phyloP scores from a whole-genome alignment of 2,329 filamentous ascomycete genomes.

The Neopestalotiopsis sp. region DNA sequence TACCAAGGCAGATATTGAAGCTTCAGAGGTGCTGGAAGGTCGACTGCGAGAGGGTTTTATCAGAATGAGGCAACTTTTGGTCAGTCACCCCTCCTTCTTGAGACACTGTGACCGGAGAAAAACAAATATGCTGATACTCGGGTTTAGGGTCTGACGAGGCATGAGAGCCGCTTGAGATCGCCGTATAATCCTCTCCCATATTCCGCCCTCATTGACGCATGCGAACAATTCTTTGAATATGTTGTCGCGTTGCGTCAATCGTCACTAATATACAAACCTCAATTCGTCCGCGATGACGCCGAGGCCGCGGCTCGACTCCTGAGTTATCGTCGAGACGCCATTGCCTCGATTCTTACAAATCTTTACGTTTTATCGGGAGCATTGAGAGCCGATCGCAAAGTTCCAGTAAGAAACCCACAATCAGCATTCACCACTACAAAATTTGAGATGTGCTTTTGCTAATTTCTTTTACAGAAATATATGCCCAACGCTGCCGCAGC shows the following conservation, averaged over 20 bases:
- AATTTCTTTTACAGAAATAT: conserved; percentile 45
- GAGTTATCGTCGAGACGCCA: conserved; percentile 58
- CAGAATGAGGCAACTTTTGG: conserved; percentile 60
- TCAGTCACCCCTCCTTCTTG: conserved; percentile 27
- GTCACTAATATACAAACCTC: conserved; percentile 61
- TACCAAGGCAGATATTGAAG: conserved; percentile 53
- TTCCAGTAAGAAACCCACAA: conserved; percentile 46
- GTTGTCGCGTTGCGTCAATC: conserved; percentile 63
- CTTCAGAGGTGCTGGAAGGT: conserved; percentile 64
- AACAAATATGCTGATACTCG: not conserved
- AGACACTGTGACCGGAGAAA: not conserved
- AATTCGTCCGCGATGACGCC: conserved; percentile 55
- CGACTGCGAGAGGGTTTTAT: conserved; percentile 66
- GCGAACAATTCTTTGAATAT: conserved; percentile 65
- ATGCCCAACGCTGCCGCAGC: conserved; percentile 61
- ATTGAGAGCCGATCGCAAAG: conserved; percentile 53
- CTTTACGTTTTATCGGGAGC: conserved; percentile 64
- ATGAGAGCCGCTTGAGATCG: conserved; percentile 63
- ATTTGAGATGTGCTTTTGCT: not conserved
- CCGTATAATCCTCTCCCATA: conserved; percentile 64
- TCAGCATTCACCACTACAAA: not conserved
- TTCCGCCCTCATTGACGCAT: conserved; percentile 59
- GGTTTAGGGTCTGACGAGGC: conserved; percentile 54
- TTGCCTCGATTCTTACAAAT: conserved; percentile 63
- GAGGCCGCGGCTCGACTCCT: conserved; percentile 56